Evolutionary conservation across 1,139 yeast genomes (phyloP).

Genomic region (Ashbya aceris): DNA sequence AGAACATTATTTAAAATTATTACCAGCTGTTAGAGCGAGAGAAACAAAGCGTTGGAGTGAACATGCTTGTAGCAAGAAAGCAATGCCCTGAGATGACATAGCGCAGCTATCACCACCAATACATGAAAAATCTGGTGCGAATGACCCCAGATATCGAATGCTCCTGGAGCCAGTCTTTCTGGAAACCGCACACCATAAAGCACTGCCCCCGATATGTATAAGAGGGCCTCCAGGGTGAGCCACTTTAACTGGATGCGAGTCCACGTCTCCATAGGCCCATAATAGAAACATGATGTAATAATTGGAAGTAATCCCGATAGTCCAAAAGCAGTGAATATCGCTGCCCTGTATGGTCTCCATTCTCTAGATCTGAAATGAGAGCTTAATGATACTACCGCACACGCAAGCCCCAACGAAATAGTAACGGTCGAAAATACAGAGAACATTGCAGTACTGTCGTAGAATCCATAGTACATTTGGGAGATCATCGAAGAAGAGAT

Average conservation of each 20-base stretch:
- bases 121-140: slow-evolving; percentile 86
- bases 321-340: slow-evolving; percentile 74
- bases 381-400: slow-evolving; percentile 56
- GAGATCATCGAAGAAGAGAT: slow-evolving; percentile 71
- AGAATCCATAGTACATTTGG: slow-evolving; percentile 56
- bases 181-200: slow-evolving; percentile 75
- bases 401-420: slow-evolving; percentile 45
- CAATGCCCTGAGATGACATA: slow-evolving; percentile 62
- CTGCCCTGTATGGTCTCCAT: slow-evolving; percentile 71
- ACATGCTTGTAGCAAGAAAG: slow-evolving; percentile 48
- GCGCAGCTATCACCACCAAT: slow-evolving; percentile 73
- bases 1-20: not conserved
- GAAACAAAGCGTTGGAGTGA: slow-evolving; percentile 26
- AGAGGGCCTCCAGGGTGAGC: slow-evolving; percentile 58
- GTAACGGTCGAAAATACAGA: slow-evolving; percentile 42
- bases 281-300: slow-evolving; percentile 37
- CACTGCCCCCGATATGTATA: slow-evolving; percentile 71
- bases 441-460: slow-evolving; percentile 40
- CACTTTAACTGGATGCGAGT: slow-evolving; percentile 49
- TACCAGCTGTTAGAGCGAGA: not conserved
- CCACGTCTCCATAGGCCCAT: slow-evolving; percentile 39
- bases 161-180: slow-evolving; percentile 60
- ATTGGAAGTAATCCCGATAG: slow-evolving; percentile 71
- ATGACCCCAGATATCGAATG: slow-evolving; percentile 65
- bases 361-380: slow-evolving; percentile 56